phyloP scores from a whole-genome alignment of 1,284 basidiomycete genomes.

The Papiliotrema laurentii region DNA sequence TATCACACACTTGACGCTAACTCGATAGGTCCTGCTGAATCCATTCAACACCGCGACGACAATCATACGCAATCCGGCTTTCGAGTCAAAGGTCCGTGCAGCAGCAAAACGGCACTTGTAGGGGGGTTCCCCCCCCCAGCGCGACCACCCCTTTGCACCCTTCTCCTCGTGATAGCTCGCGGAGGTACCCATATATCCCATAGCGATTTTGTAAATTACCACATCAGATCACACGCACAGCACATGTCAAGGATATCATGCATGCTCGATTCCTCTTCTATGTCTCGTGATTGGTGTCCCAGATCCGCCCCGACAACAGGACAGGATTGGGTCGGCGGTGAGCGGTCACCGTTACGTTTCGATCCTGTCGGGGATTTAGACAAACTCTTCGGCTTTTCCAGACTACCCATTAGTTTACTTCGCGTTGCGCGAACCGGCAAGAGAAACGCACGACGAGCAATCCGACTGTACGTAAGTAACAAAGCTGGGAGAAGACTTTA shows the following conservation, averaged over 20 bases:
- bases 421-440: background rate
- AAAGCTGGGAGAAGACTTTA: too few relatives aligned
- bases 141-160: too few relatives aligned
- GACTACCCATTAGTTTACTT: conserved; percentile 24
- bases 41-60: conserved; percentile 89
- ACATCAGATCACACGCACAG: background rate
- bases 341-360: background rate
- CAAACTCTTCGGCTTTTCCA: conserved; percentile 49
- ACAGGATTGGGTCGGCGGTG: too few relatives aligned
- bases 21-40: conserved; percentile 70
- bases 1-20: background rate
- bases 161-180: too few relatives aligned
- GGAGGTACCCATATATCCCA: too few relatives aligned
- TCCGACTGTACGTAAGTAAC: conserved; percentile 33
- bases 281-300: background rate
- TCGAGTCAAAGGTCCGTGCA: conserved; percentile 76
- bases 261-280: background rate
- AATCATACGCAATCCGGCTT: conserved; percentile 68
- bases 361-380: conserved; percentile 16
- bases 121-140: too few relatives aligned
- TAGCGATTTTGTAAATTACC: too few relatives aligned
- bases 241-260: conserved; percentile 3
- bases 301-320: too few relatives aligned
- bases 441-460: conserved; percentile 44
- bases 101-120: conserved; percentile 80